These are phyloP conservation scores for Dothideomycetidae sp. DNA, from an alignment of 2,329 filamentous ascomycete species.

Conservation along the genomic window DNA sequence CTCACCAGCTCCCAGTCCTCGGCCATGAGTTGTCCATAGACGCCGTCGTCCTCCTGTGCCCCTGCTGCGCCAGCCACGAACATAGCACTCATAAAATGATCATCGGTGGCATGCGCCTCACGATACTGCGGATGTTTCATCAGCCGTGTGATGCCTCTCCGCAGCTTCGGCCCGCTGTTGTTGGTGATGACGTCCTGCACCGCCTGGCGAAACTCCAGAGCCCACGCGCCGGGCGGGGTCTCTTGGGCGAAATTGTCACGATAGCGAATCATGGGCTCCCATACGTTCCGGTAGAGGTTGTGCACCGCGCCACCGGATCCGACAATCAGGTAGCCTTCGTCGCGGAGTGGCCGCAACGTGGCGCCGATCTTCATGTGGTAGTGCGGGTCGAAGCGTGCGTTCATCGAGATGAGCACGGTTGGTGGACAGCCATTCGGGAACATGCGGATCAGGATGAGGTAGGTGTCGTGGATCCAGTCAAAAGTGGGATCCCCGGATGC, in stretches of 20 bases:
- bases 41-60: slow-evolving; percentile 25
- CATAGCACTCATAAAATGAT: slow-evolving; percentile 52
- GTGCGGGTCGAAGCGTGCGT: slow-evolving; percentile 41
- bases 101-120: slow-evolving; percentile 54
- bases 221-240: slow-evolving; percentile 43
- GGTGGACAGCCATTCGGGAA: slow-evolving; percentile 51
- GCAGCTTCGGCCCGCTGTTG: slow-evolving; percentile 39
- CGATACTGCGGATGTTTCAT: slow-evolving; percentile 55
- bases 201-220: slow-evolving; percentile 51
- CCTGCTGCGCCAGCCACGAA: slow-evolving; percentile 47
- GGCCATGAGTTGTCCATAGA: slow-evolving; percentile 32
- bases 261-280: slow-evolving; percentile 48
- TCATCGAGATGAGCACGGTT: slow-evolving; percentile 45
- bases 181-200: slow-evolving; percentile 46
- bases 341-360: slow-evolving; percentile 40
- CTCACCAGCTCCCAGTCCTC: slow-evolving; percentile 46
- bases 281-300: slow-evolving; percentile 54
- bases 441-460: slow-evolving; percentile 54
- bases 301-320: slow-evolving; percentile 51
- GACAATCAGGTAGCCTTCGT: slow-evolving; percentile 42
- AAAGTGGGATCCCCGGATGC: slow-evolving; percentile 39
- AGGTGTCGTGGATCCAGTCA: slow-evolving; percentile 61
- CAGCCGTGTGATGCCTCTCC: slow-evolving; percentile 42
- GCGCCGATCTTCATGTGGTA: slow-evolving; percentile 44
- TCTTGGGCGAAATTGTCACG: slow-evolving; percentile 48